These are phyloP conservation scores for Ustilago bromivora DNA, from an alignment of 1,284 basidiomycete species.

Conservation along the genomic window DNA sequence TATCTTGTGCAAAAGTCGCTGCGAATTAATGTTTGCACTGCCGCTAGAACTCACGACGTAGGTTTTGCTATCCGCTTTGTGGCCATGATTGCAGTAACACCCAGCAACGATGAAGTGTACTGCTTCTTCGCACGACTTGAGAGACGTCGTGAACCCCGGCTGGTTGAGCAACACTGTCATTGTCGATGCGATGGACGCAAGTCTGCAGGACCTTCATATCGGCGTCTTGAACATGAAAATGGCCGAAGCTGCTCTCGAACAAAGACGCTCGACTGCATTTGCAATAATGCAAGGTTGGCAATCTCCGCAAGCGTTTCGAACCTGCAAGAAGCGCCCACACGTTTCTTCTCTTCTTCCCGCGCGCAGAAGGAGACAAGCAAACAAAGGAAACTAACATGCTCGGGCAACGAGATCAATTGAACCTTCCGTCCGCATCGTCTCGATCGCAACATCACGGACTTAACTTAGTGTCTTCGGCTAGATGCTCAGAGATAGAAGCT, in stretches of 20 bases:
- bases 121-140: too few relatives aligned
- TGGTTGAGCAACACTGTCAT: too few relatives aligned
- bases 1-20: slow-evolving; percentile 12
- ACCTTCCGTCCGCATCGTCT: background rate
- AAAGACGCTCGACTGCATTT: background rate
- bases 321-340: background rate
- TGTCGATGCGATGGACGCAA: background rate
- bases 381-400: background rate
- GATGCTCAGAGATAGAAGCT: background rate
- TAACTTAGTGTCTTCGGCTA: background rate
- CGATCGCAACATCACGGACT: background rate
- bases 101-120: too few relatives aligned
- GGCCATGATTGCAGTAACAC: too few relatives aligned
- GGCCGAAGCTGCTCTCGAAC: slow-evolving; percentile 2
- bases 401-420: background rate
- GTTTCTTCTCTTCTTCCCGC: background rate
- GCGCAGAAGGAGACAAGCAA: too few relatives aligned
- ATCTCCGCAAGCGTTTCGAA: slow-evolving; percentile 8
- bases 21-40: slow-evolving; percentile 7
- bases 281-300: background rate
- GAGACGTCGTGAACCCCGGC: too few relatives aligned
- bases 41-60: background rate
- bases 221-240: background rate
- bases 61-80: too few relatives aligned
- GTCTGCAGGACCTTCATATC: background rate